Conservation (phyloP, 257 asterid species). For the Solanum paucissectum region DNA sequence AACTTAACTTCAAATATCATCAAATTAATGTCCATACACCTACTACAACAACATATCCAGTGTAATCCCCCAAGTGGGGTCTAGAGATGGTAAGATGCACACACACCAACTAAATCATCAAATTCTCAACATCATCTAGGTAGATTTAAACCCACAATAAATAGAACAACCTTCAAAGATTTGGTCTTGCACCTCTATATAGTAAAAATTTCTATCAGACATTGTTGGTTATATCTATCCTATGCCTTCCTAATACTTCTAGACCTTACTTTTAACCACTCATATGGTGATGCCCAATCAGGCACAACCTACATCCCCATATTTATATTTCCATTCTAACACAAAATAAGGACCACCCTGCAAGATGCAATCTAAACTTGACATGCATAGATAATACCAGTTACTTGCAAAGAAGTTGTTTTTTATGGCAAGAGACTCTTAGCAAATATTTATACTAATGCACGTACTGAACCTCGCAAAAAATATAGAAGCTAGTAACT, state of each 20-base stretch:
- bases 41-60: background rate
- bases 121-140: background rate
- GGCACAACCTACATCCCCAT: background rate
- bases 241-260: background rate
- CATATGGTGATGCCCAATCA: background rate
- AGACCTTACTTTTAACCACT: background rate
- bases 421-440: background rate
- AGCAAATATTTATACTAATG: background rate
- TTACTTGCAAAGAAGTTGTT: background rate
- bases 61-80: background rate
- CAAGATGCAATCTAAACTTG: background rate
- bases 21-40: background rate
- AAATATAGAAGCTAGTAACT: background rate
- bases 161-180: background rate
- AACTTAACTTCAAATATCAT: background rate
- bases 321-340: background rate
- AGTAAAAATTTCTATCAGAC: background rate
- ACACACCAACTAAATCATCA: background rate
- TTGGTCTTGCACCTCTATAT: background rate
- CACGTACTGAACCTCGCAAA: background rate
- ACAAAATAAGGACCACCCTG: background rate
- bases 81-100: background rate
- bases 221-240: background rate
- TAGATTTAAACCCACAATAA: background rate
- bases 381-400: background rate